A percentile compares a stretch with the other conserved stretches of the same genome.
phyloP scores from a whole-genome alignment of 2,329 filamentous ascomycete genomes.

The Simplicillium sp. region DNA sequence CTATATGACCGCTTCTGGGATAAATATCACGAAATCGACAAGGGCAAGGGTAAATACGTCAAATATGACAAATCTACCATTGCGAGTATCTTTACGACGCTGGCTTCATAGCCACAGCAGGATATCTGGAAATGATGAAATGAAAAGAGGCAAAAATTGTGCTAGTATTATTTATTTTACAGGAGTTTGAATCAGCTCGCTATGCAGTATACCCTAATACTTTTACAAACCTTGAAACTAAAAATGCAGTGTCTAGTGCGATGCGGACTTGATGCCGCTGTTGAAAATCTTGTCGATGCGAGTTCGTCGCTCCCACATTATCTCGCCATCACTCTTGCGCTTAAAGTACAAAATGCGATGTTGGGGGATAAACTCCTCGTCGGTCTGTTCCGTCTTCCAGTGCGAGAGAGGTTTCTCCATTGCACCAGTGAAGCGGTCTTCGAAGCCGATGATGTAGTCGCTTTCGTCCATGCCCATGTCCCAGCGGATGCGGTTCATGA shows the following conservation, averaged over 20 bases:
- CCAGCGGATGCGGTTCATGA: slow-evolving; percentile 51
- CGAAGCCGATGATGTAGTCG: slow-evolving; percentile 50
- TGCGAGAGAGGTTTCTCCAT: slow-evolving; percentile 42
- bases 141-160: too few relatives aligned
- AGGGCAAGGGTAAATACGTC: slow-evolving; percentile 95
- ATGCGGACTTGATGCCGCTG: slow-evolving; percentile 28
- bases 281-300: slow-evolving; percentile 48
- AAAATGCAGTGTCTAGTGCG: not conserved
- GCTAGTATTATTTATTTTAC: not conserved
- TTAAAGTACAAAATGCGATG: slow-evolving; percentile 55
- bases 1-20: slow-evolving; percentile 95
- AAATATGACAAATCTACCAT: slow-evolving; percentile 90
- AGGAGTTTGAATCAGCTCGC: not conserved
- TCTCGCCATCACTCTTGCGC: slow-evolving; percentile 34
- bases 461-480: slow-evolving; percentile 40
- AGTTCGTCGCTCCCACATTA: slow-evolving; percentile 48
- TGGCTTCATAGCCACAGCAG: slow-evolving; percentile 23
- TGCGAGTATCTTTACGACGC: slow-evolving; percentile 50
- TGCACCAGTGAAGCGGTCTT: slow-evolving; percentile 48
- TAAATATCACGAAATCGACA: slow-evolving; percentile 93
- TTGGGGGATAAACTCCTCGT: slow-evolving; percentile 59
- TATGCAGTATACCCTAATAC: not conserved
- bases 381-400: slow-evolving; percentile 53
- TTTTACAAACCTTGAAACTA: not conserved
- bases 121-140: slow-evolving; percentile 2